These are phyloP conservation scores for Aureobasidium sp. DNA, from an alignment of 2,329 filamentous ascomycete genomes.

Conservation along the genomic window DNA sequence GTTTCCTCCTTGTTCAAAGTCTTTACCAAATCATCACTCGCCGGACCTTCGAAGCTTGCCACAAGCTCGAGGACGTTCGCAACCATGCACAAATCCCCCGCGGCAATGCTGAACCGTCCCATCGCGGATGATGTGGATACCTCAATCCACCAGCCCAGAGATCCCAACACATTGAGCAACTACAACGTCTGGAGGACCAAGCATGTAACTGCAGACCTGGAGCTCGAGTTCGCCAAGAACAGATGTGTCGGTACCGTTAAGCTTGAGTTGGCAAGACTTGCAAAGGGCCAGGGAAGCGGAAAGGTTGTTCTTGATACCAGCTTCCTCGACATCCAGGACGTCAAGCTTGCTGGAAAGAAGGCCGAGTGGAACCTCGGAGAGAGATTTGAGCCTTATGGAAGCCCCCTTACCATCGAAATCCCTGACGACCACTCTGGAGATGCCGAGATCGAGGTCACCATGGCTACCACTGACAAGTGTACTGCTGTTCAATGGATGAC, in stretches of 20 bases:
- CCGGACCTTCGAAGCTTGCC: background rate
- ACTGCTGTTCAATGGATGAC: slow-evolving; percentile 95
- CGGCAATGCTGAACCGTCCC: slow-evolving; percentile 17
- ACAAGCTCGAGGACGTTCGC: background rate
- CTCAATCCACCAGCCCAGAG: slow-evolving; percentile 37
- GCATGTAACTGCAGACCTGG: slow-evolving; percentile 75
- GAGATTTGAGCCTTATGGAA: slow-evolving; percentile 66
- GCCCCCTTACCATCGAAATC: slow-evolving; percentile 57
- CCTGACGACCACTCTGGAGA: slow-evolving; percentile 35
- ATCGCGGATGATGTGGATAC: slow-evolving; percentile 16
- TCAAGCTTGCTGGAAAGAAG: slow-evolving; percentile 61
- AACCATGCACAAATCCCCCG: slow-evolving; percentile 20
- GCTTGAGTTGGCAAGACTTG: slow-evolving; percentile 70
- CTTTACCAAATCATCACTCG: background rate
- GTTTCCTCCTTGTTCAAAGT: background rate
- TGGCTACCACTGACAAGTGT: slow-evolving; percentile 80
- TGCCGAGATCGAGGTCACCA: slow-evolving; percentile 44
- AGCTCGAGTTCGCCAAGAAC: slow-evolving; percentile 76
- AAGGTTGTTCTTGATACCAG: slow-evolving; percentile 84
- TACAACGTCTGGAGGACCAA: slow-evolving; percentile 80
- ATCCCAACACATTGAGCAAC: slow-evolving; percentile 88
- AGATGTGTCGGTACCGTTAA: slow-evolving; percentile 69
- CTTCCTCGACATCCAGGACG: slow-evolving; percentile 63
- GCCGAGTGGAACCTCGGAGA: slow-evolving; percentile 65
- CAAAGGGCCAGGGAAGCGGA: slow-evolving; percentile 53